Evolutionary conservation across 805 yeast species (phyloP).

Genomic region (Alloascoidea hylecoeti): DNA sequence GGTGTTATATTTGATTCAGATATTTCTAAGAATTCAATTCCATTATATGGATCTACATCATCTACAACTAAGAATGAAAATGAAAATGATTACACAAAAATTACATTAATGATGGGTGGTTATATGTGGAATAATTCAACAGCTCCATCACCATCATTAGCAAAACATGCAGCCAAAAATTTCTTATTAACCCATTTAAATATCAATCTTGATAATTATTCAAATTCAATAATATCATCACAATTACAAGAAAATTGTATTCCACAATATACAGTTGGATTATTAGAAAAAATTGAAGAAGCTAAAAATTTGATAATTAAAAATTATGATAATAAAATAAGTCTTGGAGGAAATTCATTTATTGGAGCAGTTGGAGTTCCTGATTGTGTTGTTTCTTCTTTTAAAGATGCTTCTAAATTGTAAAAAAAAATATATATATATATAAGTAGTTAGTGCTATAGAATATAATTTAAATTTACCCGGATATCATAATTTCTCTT

Average conservation of each 20-base stretch:
- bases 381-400: slow-evolving; percentile 59
- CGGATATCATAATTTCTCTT: too few species aligned
- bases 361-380: slow-evolving; percentile 83
- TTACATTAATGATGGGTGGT: slow-evolving; percentile 91
- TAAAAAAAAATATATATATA: too few species aligned
- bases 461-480: too few species aligned
- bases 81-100: slow-evolving; percentile 36
- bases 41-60: slow-evolving; percentile 12
- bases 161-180: slow-evolving; percentile 17
- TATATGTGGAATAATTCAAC: slow-evolving; percentile 28
- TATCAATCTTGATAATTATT: slow-evolving; percentile 16
- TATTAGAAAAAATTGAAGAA: slow-evolving; percentile 25
- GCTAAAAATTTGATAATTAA: slow-evolving; percentile 19
- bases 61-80: slow-evolving; percentile 4
- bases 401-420: slow-evolving; percentile 38
- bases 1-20: slow-evolving; percentile 92
- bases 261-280: slow-evolving; percentile 73
- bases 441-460: too few species aligned
- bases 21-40: slow-evolving; percentile 41
- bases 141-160: slow-evolving; percentile 12
- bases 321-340: slow-evolving; percentile 25
- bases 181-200: slow-evolving; percentile 26
- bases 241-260: slow-evolving; percentile 43
- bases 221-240: slow-evolving; percentile 19
- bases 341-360: slow-evolving; percentile 69